phyloP scores from a whole-genome alignment of 148 eudicot genomes.

The Fagopyrum tataricum region DNA sequence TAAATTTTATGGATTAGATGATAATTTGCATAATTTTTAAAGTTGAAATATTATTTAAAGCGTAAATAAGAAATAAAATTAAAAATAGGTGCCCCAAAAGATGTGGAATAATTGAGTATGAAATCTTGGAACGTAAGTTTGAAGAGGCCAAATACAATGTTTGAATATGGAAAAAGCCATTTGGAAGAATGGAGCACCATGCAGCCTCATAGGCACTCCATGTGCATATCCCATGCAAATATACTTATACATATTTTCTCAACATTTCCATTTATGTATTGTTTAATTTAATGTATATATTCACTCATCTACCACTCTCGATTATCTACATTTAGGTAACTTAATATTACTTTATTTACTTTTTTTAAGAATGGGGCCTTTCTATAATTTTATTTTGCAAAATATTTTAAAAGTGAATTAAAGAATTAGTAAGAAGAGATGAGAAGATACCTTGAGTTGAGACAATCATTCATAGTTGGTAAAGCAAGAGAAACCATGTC shows the following conservation, averaged over 20 bases:
- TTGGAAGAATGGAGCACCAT: constrained; percentile 1
- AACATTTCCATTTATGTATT: background rate
- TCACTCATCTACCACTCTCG: background rate
- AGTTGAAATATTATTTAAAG: too few relatives aligned
- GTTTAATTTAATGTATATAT: background rate
- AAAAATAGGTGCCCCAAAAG: background rate
- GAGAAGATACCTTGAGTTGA: background rate
- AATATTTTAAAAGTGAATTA: background rate
- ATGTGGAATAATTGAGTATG: background rate
- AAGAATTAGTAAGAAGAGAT: background rate
- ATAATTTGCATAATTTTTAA: too few relatives aligned
- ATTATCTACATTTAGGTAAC: too few relatives aligned
- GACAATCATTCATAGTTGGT: background rate
- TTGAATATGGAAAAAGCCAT: background rate
- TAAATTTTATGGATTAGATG: too few relatives aligned
- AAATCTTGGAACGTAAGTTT: background rate
- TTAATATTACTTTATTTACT: too few relatives aligned
- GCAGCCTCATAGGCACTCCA: constrained; percentile 4
- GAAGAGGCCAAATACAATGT: constrained; percentile 12
- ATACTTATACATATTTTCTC: background rate
- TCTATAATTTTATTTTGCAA: too few relatives aligned
- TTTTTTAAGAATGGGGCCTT: too few relatives aligned
- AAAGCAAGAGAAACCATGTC: background rate
- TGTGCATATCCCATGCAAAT: constrained; percentile 9
- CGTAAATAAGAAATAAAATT: too few relatives aligned